These are phyloP conservation scores for Paramecium tetraurelia DNA, from an alignment of 73 alveolate species.

Conservation along the genomic window DNA sequence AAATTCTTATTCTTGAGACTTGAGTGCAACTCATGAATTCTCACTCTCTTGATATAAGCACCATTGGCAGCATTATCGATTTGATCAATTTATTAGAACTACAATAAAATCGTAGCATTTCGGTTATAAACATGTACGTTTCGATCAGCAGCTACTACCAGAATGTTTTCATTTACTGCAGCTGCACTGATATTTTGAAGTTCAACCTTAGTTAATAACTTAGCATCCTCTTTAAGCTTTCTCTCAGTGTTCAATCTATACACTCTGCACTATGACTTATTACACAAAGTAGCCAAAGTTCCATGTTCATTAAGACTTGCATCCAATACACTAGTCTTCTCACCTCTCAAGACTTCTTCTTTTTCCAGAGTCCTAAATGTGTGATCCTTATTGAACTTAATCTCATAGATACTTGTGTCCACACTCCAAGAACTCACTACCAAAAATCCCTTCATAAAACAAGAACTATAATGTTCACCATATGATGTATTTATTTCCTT, in stretches of 20 bases:
- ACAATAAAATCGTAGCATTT: neutral
- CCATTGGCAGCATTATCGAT: constrained; percentile 31
- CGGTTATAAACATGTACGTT: neutral
- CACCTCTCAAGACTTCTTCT: constrained; percentile 6
- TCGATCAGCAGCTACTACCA: neutral
- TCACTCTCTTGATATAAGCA: neutral
- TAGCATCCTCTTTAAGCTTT: neutral
- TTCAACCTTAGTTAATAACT: neutral
- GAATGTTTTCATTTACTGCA: neutral
- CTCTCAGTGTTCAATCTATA: neutral
- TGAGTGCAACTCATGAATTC: constrained; percentile 23
- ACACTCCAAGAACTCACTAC: neutral
- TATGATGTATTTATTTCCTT: constrained; percentile 44
- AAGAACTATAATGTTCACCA: constrained; percentile 23
- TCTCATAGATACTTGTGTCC: constrained; percentile 5
- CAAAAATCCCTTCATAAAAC: neutral
- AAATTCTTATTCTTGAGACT: neutral
- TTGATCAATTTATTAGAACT: neutral
- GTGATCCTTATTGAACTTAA: constrained; percentile 15
- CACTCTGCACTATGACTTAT: neutral
- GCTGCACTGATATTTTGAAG: neutral
- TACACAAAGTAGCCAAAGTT: neutral
- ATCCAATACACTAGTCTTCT: neutral
- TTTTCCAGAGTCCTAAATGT: constrained; percentile 38
- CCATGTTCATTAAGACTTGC: neutral